These are phyloP conservation scores for Leishmania braziliensis DNA, from an alignment of 208 protist genomes.

Conservation along the genomic window DNA sequence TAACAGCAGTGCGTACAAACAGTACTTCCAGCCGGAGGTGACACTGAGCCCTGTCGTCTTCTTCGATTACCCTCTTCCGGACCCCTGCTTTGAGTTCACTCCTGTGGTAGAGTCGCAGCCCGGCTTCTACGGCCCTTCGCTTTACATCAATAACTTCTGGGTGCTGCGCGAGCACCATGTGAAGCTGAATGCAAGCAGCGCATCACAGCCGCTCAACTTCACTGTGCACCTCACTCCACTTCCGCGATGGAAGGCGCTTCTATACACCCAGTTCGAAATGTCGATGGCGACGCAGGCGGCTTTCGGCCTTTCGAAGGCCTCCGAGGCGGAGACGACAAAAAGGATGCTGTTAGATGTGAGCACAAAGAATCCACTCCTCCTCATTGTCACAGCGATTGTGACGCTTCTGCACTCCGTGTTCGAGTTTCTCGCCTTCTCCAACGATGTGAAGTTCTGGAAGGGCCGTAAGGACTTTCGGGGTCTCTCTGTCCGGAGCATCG, in stretches of 20 bases:
- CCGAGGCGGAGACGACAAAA: conserved; percentile 83
- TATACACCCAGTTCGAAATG: conserved; percentile 86
- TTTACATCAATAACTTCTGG: conserved; percentile 97
- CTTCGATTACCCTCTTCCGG: conserved; percentile 64
- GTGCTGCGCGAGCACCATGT: conserved; percentile 81
- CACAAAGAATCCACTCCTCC: conserved; percentile 92
- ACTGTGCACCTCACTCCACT: conserved; percentile 54
- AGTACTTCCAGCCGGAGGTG: conserved; percentile 64
- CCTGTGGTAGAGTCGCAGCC: conserved; percentile 31
- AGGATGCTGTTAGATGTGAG: conserved; percentile 93
- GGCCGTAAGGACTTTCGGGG: conserved; percentile 95
- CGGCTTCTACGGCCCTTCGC: conserved; percentile 78
- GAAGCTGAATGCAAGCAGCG: conserved; percentile 77
- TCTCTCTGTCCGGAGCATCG: conserved; percentile 94
- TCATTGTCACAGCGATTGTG: conserved; percentile 94
- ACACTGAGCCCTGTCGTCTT: conserved; percentile 77
- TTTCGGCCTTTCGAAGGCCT: conserved; percentile 59
- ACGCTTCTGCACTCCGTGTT: conserved; percentile 98
- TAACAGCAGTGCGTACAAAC: conserved; percentile 2
- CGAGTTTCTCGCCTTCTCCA: conserved; percentile 99
- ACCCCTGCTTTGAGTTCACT: conserved; percentile 42
- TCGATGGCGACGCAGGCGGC: conserved; percentile 71
- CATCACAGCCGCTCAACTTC: conserved; percentile 48
- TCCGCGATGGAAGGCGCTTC: conserved; percentile 63
- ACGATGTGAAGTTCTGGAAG: conserved; percentile 92